Conservation (phyloP, 108 stramenopile genomes). For the Epithemia pelagica region DNA sequence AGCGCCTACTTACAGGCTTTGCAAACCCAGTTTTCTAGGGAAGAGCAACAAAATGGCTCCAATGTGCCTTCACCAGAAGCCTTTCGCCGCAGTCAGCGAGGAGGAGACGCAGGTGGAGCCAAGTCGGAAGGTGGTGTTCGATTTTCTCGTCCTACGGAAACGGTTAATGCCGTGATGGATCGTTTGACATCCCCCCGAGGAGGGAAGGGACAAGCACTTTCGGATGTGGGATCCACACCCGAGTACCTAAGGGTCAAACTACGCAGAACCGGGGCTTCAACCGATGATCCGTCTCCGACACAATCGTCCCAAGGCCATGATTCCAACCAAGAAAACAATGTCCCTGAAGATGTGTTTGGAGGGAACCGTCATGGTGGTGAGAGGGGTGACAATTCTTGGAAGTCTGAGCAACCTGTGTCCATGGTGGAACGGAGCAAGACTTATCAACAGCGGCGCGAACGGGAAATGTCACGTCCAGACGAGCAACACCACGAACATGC, state of each 20-base stretch:
- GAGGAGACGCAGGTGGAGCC: neutral
- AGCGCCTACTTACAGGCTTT: neutral
- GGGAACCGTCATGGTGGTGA: neutral
- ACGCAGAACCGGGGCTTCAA: neutral
- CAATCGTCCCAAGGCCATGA: neutral
- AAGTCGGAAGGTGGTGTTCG: neutral
- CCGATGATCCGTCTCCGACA: neutral
- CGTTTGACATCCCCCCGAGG: neutral
- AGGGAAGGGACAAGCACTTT: neutral
- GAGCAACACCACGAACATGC: neutral
- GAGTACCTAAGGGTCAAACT: neutral
- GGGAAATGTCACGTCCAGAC: neutral
- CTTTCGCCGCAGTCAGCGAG: neutral
- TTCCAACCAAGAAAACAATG: neutral
- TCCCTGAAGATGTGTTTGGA: neutral
- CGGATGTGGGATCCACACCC: neutral
- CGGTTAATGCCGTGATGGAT: neutral
- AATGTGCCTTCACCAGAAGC: too few relatives aligned
- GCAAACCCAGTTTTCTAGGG: neutral
- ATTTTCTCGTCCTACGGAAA: neutral
- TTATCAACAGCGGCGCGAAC: constrained; percentile 8
- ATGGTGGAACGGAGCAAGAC: neutral
- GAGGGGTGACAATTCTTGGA: neutral
- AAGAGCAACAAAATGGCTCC: neutral
- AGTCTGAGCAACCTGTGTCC: neutral